Evolutionary conservation across 352 stramenopile genomes (phyloP).

Genomic region (Thalassiosira allenii): DNA sequence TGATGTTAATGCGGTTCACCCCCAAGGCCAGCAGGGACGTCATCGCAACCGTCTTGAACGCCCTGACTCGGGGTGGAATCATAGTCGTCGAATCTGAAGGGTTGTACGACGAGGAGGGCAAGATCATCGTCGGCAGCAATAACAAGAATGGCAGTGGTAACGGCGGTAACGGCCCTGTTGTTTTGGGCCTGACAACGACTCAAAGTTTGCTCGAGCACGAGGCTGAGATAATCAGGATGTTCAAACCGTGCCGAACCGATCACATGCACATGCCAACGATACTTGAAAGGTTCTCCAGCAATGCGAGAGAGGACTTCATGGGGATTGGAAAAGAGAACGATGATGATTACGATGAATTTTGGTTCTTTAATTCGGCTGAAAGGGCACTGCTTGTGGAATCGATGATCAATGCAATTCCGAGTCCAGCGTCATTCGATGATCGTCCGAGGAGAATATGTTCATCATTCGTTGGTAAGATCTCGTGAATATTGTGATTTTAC

Average conservation of each 20-base stretch:
- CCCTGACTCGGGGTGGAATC: slow-evolving; percentile 52
- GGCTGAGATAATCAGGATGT: slow-evolving; percentile 59
- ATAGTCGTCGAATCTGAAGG: slow-evolving; percentile 47
- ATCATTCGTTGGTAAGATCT: too few relatives aligned
- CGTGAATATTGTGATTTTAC: too few relatives aligned
- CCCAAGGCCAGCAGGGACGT: slow-evolving; percentile 48
- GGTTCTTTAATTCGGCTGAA: slow-evolving; percentile 59
- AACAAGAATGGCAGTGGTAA: slow-evolving; percentile 1
- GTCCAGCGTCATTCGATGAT: too few relatives aligned
- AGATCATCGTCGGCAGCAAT: neutral
- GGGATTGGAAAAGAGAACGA: slow-evolving; percentile 31
- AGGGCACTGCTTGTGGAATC: slow-evolving; percentile 40
- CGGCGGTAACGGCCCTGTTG: slow-evolving; percentile 11
- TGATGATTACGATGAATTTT: slow-evolving; percentile 44
- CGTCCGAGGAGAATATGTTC: too few relatives aligned
- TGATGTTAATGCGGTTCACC: slow-evolving; percentile 68
- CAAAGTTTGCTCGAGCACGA: slow-evolving; percentile 65
- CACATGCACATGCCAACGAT: slow-evolving; percentile 43
- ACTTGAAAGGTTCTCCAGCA: slow-evolving; percentile 63
- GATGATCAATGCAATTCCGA: slow-evolving; percentile 50
- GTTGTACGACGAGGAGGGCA: slow-evolving; percentile 19
- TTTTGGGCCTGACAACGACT: slow-evolving; percentile 62
- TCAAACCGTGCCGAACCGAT: slow-evolving; percentile 52
- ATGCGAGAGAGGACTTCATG: slow-evolving; percentile 58
- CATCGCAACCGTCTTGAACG: slow-evolving; percentile 42